phyloP scores from a whole-genome alignment of 2,329 filamentous ascomycete genomes.

The Aspergillus quadrilineatus region DNA sequence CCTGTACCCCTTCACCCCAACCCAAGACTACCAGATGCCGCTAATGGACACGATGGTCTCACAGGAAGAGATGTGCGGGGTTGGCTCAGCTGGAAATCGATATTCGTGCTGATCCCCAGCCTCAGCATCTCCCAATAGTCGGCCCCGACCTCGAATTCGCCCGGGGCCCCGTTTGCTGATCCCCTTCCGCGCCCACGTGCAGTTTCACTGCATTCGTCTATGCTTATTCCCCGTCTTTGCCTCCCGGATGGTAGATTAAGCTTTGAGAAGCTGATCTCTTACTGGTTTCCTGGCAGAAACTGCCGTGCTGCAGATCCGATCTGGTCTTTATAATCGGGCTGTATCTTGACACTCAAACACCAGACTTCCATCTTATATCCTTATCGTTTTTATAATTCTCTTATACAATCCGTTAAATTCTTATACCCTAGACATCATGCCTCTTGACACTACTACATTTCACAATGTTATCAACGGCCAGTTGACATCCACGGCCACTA shows the following conservation, averaged over 20 bases:
- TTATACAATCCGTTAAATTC: not conserved
- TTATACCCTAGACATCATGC: constrained; percentile 11
- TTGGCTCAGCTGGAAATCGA: too few species aligned
- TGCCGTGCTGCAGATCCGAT: not conserved
- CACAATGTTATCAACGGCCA: constrained; percentile 55
- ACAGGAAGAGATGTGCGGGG: too few species aligned
- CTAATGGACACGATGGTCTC: too few species aligned
- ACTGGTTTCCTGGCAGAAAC: not conserved
- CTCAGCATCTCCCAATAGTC: not conserved
- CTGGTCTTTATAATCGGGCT: not conserved
- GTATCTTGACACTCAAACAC: not conserved
- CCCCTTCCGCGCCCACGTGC: not conserved
- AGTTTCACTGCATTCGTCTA: not conserved
- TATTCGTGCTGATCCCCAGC: too few species aligned
- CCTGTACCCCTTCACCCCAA: too few species aligned
- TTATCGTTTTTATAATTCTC: not conserved
- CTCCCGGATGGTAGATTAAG: not conserved
- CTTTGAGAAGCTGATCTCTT: not conserved
- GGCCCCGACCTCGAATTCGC: too few species aligned
- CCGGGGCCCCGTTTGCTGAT: too few species aligned
- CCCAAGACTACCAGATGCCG: too few species aligned
- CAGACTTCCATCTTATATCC: not conserved
- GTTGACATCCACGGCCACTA: constrained; percentile 44
- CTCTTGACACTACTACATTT: constrained; percentile 39
- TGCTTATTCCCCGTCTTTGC: not conserved